A percentile compares a stretch with the other conserved stretches of the same genome.
Evolutionary conservation across 441 rosid genomes (phyloP).

Genomic region (Jatropha podagrica): DNA sequence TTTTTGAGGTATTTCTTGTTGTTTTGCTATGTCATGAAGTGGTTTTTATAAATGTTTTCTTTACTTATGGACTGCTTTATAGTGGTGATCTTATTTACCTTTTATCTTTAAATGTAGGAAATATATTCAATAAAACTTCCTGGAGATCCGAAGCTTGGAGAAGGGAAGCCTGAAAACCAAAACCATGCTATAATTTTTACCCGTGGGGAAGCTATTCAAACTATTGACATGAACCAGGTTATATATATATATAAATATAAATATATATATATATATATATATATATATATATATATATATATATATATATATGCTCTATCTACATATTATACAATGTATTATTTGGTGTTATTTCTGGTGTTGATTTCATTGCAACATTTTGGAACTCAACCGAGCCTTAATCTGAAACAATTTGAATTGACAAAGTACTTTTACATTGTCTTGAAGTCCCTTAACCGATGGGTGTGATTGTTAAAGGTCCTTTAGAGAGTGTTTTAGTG

Average conservation of each 20-base stretch:
- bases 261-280: conserved; percentile 5
- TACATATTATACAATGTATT: background rate
- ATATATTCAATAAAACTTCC: conserved; percentile 93
- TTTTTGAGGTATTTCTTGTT: background rate
- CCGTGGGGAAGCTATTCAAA: conserved; percentile 96
- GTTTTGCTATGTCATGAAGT: background rate
- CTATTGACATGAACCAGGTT: conserved; percentile 99
- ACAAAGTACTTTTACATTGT: background rate
- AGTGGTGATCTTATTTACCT: background rate
- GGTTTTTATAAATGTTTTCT: background rate
- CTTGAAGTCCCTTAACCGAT: background rate
- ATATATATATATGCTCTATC: conserved; percentile 6
- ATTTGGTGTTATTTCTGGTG: background rate
- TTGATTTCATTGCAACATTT: background rate
- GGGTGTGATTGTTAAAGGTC: background rate
- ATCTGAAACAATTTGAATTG: background rate
- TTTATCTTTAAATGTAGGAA: conserved; percentile 51
- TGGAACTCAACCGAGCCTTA: background rate
- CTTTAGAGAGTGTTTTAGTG: background rate
- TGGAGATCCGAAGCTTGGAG: conserved; percentile 98
- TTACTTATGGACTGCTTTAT: background rate
- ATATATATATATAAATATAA: too few relatives aligned
- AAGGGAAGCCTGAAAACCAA: conserved; percentile 96
- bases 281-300: too few relatives aligned
- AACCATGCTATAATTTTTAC: conserved; percentile 91